Evolutionary conservation across 805 yeast genomes (phyloP), one percentile per base, ranked within the genome.

Genomic region (Zygotorulaspora chibaensis): DNA sequence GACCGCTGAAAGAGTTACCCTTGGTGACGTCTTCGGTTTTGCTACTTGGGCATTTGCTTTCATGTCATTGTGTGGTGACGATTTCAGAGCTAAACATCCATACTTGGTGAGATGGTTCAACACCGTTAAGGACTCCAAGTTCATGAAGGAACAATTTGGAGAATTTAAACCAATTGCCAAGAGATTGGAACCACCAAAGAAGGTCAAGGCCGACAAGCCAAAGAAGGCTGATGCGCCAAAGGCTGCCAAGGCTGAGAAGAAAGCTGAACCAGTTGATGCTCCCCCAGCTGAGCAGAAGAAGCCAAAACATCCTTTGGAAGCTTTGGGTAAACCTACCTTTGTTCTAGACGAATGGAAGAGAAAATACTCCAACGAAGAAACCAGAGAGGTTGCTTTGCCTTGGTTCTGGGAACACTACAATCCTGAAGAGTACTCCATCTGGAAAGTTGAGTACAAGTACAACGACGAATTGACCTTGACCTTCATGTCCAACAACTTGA

Each of bases 331-430:
- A 68, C 69, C 86, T 50, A 56, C 83, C 53, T 74, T 83, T 61
- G 37, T 46, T 25, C 63, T 90, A 57, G 96, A 89, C 65, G 91
- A 86, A 71, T 88, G 96, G 91, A 90, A 90, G 83, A 84, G 96
- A 76, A 72, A 73, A 56, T 90, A 90, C 84, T 88, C 96, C 55
- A 90, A 90, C 81, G 89, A 87, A 75, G 96, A 90, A 66, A 90
- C 96, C 69, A 86, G 96, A 74, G 83, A 80, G 68, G 80, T 71
- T 59, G 95, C 96, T 59, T 76, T 90, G 59, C 96, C 96, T 67
- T 90, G 89, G 88, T 90, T 90, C 90, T 90, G 96, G 96, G 84
- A 84, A 69, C 81, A 84, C 76, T 89, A 77, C 77, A 83, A 89
- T 75, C 80, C 91, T 55, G 75, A 80, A 55, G 97, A 90, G 73